Percentiles rank a stretch among this genome's conserved stretches.
Conservation (phyloP, 345 rosid genomes). For the Rhizophora mangle region DNA sequence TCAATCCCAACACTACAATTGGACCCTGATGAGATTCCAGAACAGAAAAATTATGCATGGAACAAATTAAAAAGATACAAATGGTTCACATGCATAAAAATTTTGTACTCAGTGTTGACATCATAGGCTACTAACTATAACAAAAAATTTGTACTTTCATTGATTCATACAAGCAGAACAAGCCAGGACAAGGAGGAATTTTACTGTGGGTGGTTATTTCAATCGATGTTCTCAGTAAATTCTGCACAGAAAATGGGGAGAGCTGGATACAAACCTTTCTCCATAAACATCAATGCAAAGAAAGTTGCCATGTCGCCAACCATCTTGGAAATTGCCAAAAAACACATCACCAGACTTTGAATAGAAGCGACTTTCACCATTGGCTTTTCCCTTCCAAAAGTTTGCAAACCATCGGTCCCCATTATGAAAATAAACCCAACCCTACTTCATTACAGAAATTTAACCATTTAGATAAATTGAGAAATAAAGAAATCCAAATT, state of each 20-base stretch:
- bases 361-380: constrained; percentile 93
- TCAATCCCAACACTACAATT: no score
- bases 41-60: no score
- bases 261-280: constrained; percentile 52
- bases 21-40: no score
- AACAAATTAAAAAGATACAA: no score
- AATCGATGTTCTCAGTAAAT: neutral
- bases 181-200: no score
- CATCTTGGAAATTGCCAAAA: constrained; percentile 86
- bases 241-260: neutral
- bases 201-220: no score
- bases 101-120: neutral
- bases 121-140: neutral
- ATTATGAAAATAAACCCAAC: constrained; percentile 91
- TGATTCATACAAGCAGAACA: no score
- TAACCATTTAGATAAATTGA: neutral
- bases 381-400: constrained; percentile 98
- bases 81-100: no score
- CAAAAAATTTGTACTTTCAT: neutral
- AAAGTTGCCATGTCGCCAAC: constrained; percentile 83
- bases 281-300: constrained; percentile 74
- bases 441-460: constrained; percentile 39
- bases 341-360: constrained; percentile 72
- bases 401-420: constrained; percentile 95
- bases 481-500: constrained; percentile 1